A percentile compares a stretch with the other conserved stretches of the same genome.
Evolutionary conservation across 2,329 filamentous ascomycete species (phyloP).

Genomic region (Paecilomyces fulvus): DNA sequence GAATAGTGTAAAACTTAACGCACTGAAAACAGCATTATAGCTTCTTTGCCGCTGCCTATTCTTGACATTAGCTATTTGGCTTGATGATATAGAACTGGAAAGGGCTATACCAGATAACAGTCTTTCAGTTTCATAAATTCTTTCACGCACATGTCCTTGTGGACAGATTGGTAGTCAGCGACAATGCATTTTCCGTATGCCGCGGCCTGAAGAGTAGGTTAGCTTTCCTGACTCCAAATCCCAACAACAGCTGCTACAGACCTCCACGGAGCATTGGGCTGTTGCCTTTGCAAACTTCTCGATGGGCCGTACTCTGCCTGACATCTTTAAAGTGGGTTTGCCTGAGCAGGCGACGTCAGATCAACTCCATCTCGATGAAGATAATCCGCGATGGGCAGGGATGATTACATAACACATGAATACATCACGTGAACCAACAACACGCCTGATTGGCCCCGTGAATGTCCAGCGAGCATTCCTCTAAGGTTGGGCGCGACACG

Average conservation of each 20-base stretch:
- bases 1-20: neutral
- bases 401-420: neutral
- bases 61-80: constrained; percentile 4
- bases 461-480: neutral
- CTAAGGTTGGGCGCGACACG: neutral
- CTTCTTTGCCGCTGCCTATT: constrained; percentile 47
- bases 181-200: constrained; percentile 87
- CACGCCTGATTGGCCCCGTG: neutral
- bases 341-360: neutral
- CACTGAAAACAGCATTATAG: constrained; percentile 17
- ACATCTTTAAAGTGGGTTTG: constrained; percentile 24
- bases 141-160: constrained; percentile 80
- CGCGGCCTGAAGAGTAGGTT: constrained; percentile 52
- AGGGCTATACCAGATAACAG: constrained; percentile 65
- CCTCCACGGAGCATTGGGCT: constrained; percentile 59
- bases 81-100: neutral
- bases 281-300: constrained; percentile 60
- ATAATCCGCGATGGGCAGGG: neutral
- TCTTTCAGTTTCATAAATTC: constrained; percentile 82
- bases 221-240: constrained; percentile 1
- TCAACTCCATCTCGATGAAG: neutral
- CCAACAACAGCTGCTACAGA: constrained; percentile 25
- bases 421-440: neutral
- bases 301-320: constrained; percentile 51
- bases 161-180: constrained; percentile 78